These are phyloP conservation scores for Polygonum maritimum DNA, from an alignment of 148 eudicot genomes.

Conservation along the genomic window DNA sequence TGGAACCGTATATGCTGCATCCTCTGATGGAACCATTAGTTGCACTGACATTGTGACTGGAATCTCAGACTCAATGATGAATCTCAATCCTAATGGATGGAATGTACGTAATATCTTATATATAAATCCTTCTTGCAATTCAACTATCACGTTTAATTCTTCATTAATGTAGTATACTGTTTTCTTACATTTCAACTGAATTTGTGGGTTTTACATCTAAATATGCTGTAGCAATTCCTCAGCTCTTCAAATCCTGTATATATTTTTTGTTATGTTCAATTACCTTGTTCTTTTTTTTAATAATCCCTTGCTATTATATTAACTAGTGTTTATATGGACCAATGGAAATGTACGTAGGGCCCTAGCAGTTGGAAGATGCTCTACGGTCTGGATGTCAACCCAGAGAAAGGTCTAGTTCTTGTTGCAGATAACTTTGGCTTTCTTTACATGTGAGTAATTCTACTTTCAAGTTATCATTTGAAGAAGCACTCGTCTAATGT, in stretches of 20 bases:
- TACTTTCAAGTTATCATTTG: background rate
- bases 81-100: slow-evolving; percentile 97
- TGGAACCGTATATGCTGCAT: slow-evolving; percentile 72
- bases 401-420: slow-evolving; percentile 69
- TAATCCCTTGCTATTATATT: background rate
- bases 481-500: background rate
- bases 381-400: slow-evolving; percentile 79
- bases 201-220: background rate
- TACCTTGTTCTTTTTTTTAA: background rate
- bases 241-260: background rate
- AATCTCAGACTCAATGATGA: slow-evolving; percentile 56
- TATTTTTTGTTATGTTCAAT: background rate
- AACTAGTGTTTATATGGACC: background rate
- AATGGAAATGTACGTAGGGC: slow-evolving; percentile 43
- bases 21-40: slow-evolving; percentile 93
- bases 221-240: background rate
- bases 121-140: background rate
- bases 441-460: slow-evolving; percentile 54
- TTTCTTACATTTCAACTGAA: background rate
- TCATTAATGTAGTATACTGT: background rate
- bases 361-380: slow-evolving; percentile 90
- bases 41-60: slow-evolving; percentile 95
- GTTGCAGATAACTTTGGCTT: slow-evolving; percentile 84
- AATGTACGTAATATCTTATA: slow-evolving; percentile 35
- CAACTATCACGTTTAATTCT: background rate